phyloP scores from a whole-genome alignment of 345 rosid species.

The Syzygium aromaticum region DNA sequence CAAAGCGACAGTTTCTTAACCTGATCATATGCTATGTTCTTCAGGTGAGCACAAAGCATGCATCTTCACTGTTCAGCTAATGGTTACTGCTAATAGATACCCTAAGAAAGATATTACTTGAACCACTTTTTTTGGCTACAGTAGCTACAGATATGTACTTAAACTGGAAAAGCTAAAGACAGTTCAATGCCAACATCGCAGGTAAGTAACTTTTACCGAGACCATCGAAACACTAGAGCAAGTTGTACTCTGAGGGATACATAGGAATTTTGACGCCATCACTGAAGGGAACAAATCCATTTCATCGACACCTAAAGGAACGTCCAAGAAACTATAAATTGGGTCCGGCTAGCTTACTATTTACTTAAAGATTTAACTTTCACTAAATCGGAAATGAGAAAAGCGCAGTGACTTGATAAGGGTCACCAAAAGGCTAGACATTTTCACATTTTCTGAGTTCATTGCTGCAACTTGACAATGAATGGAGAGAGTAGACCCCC shows the following conservation, averaged over 20 bases:
- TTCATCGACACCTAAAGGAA: background rate
- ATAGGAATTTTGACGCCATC: background rate
- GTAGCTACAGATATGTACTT: background rate
- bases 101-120: background rate
- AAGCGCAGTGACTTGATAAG: background rate
- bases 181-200: background rate
- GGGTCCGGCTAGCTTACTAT: background rate
- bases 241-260: background rate
- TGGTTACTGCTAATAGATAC: background rate
- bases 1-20: background rate
- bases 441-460: background rate
- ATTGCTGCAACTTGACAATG: background rate
- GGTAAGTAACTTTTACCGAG: background rate
- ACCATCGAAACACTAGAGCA: background rate
- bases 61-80: background rate
- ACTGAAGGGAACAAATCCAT: background rate
- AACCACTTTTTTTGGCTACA: background rate
- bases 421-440: background rate
- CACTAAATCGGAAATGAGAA: background rate
- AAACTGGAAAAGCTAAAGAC: background rate
- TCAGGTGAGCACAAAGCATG: background rate
- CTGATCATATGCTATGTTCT: background rate
- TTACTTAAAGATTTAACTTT: background rate
- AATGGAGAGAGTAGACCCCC: background rate
- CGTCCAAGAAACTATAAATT: background rate